A percentile compares a stretch with the other conserved stretches of the same genome.
These are phyloP conservation scores for Backusella parvicylindrica DNA, from an alignment of 192 early-diverging fungal genomes.

Conservation along the genomic window DNA sequence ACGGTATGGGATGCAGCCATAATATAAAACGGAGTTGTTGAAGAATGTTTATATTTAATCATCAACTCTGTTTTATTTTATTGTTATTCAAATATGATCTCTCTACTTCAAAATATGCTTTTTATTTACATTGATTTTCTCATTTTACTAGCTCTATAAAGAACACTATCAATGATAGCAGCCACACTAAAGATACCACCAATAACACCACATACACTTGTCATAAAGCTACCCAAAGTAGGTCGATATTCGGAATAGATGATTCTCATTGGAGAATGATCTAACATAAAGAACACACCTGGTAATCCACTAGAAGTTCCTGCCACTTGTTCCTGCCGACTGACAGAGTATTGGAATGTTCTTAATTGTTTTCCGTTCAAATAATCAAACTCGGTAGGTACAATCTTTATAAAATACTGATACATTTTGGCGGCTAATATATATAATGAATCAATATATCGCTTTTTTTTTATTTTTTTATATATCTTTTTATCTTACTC, in stretches of 20 bases:
- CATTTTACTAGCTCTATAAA: slow-evolving; percentile 65
- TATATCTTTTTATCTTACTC: slow-evolving; percentile 26
- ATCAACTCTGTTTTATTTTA: background rate
- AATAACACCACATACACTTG: slow-evolving; percentile 86
- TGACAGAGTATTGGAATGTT: slow-evolving; percentile 94
- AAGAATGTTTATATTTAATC: too few species aligned
- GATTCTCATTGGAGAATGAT: slow-evolving; percentile 95
- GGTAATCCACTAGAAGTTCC: slow-evolving; percentile 11
- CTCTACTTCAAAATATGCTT: too few species aligned
- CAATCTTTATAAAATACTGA: slow-evolving; percentile 94
- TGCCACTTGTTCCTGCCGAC: slow-evolving; percentile 76
- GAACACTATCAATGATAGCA: slow-evolving; percentile 76
- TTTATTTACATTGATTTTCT: background rate
- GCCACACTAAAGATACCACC: slow-evolving; percentile 94
- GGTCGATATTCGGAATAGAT: slow-evolving; percentile 75
- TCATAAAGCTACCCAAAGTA: slow-evolving; percentile 82
- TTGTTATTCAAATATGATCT: too few species aligned
- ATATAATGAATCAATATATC: background rate
- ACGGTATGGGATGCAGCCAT: background rate
- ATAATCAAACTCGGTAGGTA: slow-evolving; percentile 79
- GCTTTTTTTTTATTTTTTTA: too few species aligned
- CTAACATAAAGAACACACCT: slow-evolving; percentile 83
- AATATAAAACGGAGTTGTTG: background rate
- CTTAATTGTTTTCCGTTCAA: slow-evolving; percentile 60
- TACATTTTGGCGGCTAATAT: slow-evolving; percentile 51